Evolutionary conservation across 225 moss, liverwort and hornwort species (phyloP), one percentile per base, ranked within the genome.

Genomic region (Marchantia polymorpha): DNA sequence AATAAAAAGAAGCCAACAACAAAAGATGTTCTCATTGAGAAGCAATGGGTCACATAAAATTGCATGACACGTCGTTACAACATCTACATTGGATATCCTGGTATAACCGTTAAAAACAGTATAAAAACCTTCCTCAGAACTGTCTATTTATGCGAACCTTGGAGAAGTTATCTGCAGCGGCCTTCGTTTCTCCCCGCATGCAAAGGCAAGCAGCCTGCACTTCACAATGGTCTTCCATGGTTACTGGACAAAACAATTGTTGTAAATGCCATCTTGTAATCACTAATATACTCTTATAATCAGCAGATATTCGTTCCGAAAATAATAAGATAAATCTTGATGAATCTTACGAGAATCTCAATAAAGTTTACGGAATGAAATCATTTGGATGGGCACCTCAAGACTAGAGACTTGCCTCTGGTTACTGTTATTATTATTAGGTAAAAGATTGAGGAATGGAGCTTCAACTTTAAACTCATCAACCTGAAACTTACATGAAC

Each of bases 131-230:
- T 17, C 20, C 17, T 48, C 66, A 29, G 17, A 69, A 69, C 46
- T 13, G 67, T 8, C 10, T 12, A 7, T 0, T 75, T 55, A 73
- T 54, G 3, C 59, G 25, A 30, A 96, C 96, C 94, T 92, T 90
- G 2, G 90, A 89, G 72, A 96, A 96, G 30, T 86, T 87, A 70
- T 78, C 66, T 58, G 86, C 89, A 81, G 94, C 94, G 49, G 82
- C 84, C 79, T 91, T 89, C 52, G 88, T 81, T 77, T 96, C 91
- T 69, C 94, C 96, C 76, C 87, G 88, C 94, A 96, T 94, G 73
- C 94, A 91, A 46, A 96, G 91, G 77, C 90, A 91, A 48, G 89
- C 94, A 81, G 92, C 94, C 94, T 96, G 87, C 80, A 84, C 30
- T 78, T 31, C 54, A 80, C 14, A 25, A 77, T 65, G 10, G 27